These are phyloP conservation scores for Rickenella mellea DNA, from an alignment of 768 basidiomycete genomes.

Conservation along the genomic window DNA sequence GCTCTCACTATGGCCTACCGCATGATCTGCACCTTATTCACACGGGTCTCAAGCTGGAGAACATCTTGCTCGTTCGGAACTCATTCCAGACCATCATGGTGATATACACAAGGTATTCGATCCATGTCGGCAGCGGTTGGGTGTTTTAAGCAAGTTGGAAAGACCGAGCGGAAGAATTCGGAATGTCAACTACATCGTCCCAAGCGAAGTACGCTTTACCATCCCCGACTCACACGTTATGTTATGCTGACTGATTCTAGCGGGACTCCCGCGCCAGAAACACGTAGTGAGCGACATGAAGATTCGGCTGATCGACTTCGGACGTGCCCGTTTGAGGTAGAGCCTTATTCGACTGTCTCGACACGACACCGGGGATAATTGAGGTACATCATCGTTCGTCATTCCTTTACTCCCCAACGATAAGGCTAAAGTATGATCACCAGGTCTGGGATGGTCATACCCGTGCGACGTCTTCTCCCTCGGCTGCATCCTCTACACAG, in stretches of 20 bases:
- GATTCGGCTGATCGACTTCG: slow-evolving; percentile 96
- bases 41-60: slow-evolving; percentile 98
- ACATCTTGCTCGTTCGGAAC: slow-evolving; percentile 88
- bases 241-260: slow-evolving; percentile 23
- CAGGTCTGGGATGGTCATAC: slow-evolving; percentile 96
- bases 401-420: slow-evolving; percentile 6
- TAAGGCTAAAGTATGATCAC: too few relatives aligned
- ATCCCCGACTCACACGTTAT: slow-evolving; percentile 6
- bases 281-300: slow-evolving; percentile 78
- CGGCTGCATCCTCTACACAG: slow-evolving; percentile 96
- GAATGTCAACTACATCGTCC: slow-evolving; percentile 52
- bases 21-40: slow-evolving; percentile 89
- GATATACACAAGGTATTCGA: too few relatives aligned
- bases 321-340: slow-evolving; percentile 93
- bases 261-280: slow-evolving; percentile 60
- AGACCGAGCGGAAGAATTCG: slow-evolving; percentile 45
- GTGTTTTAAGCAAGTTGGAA: too few relatives aligned
- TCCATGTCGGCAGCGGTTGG: too few relatives aligned
- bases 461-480: slow-evolving; percentile 98
- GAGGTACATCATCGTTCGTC: slow-evolving; percentile 46
- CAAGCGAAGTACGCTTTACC: slow-evolving; percentile 37
- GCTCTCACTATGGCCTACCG: too few relatives aligned
- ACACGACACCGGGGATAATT: slow-evolving; percentile 96
- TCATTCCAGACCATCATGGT: slow-evolving; percentile 55
- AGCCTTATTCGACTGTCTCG: slow-evolving; percentile 96